Base-by-base conservation (phyloP, 306 rosid genomes). In the Prunus davidiana region DNA sequence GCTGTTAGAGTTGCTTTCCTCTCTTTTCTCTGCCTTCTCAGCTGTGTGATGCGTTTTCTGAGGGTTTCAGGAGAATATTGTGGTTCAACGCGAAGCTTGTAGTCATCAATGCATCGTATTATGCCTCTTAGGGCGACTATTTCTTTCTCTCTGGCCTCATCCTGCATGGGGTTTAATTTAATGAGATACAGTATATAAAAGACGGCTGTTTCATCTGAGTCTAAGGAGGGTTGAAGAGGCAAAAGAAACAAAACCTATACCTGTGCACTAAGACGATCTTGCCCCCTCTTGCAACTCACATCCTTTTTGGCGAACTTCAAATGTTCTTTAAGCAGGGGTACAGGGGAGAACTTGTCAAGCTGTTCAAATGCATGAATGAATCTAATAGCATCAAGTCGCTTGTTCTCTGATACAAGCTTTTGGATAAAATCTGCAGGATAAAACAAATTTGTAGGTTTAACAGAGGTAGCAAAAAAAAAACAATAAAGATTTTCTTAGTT, bases 341-440 rank as follows among this genome's bases (percentile, higher is more conserved):
- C 81, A 19, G 87, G 87, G 34, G 87, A 79, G 70, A 83, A 83
- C 76, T 80, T 73, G 50, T 72, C 73, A 62, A 67, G 65, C 76
- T 67, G 50, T 67, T 77, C 66, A 22, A 50, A 76, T 32, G 84
- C 84, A 68, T 50, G 63, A 64, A 77, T 80, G 69, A 85, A 85
- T 76, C 73, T 68, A 27, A 82, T 18, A 41, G 89, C 89, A 0
- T 76, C 86, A 41, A 74, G 54, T 34, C 52, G 19, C 75, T 76
- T 79, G n/a, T 82, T 70, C 79, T 56, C 67, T 41, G 84, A 79
- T 64, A 85, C 65, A 47, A 85, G 77, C 11, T 55, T 69, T 47
- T 79, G 72, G 69, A 85, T 68, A 43, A 85, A 77, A 58, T 73
- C 89, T 85, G 70, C 5, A 60, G 38, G 43, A 71, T 16, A 56